A percentile compares a stretch with the other conserved stretches of the same genome.
phyloP scores from a whole-genome alignment of 495 filamentous ascomycete genomes.

The Neurospora sp. region DNA sequence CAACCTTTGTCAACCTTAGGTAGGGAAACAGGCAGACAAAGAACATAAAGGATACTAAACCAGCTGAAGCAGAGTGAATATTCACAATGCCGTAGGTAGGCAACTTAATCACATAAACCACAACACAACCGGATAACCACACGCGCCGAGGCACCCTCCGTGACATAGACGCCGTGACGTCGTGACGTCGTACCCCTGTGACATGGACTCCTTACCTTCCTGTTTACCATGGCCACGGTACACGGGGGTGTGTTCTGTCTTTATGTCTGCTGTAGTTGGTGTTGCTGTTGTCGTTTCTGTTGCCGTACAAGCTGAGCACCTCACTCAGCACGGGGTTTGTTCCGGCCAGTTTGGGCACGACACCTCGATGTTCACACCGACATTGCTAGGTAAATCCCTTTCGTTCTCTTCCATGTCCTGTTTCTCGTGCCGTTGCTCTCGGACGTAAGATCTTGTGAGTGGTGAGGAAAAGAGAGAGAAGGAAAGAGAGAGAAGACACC shows the following conservation, averaged over 20 bases:
- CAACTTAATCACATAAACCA: background rate
- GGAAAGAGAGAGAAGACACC: background rate
- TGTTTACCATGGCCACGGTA: background rate
- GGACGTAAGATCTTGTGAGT: background rate
- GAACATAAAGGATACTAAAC: too few species aligned
- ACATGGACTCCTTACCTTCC: background rate
- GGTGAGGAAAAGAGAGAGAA: background rate
- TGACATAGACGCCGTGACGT: background rate
- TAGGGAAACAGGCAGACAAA: too few species aligned
- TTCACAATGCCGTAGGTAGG: too few species aligned
- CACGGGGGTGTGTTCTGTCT: background rate
- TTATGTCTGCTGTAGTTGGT: background rate
- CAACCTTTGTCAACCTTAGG: background rate
- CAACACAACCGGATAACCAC: background rate
- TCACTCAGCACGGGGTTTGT: background rate
- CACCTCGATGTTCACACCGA: background rate
- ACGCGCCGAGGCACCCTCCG: background rate
- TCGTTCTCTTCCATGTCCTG: background rate
- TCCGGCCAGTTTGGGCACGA: background rate
- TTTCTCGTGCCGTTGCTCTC: background rate
- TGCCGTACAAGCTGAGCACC: background rate
- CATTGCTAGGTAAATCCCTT: background rate
- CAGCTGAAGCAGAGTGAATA: too few species aligned
- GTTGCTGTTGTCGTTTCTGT: background rate
- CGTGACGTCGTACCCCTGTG: background rate